A percentile compares a stretch with the other conserved stretches of the same genome.
These are phyloP conservation scores for Phylloporus scabripes DNA, from an alignment of 768 basidiomycete genomes.

Conservation along the genomic window DNA sequence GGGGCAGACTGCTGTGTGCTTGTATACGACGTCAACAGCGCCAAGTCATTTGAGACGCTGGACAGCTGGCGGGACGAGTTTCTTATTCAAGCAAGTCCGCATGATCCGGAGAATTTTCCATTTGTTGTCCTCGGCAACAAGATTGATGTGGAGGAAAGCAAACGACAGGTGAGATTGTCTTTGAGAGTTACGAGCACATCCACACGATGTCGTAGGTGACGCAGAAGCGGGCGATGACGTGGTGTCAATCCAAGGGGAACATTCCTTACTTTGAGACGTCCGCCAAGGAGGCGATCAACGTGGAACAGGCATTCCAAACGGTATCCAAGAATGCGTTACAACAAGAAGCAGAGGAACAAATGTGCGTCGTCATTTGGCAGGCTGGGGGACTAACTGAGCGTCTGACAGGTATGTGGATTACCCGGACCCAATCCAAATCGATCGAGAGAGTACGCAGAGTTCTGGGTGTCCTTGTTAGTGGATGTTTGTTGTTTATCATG, in stretches of 20 bases:
- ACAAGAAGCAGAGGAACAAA: slow-evolving; percentile 93
- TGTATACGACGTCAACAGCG: slow-evolving; percentile 98
- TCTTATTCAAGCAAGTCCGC: slow-evolving; percentile 96
- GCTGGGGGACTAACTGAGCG: slow-evolving; percentile 11
- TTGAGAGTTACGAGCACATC: neutral
- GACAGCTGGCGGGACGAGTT: slow-evolving; percentile 99
- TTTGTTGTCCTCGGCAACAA: slow-evolving; percentile 99
- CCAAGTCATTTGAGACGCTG: slow-evolving; percentile 96
- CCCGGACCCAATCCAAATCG: slow-evolving; percentile 96
- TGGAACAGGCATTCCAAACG: slow-evolving; percentile 99
- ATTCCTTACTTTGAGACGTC: slow-evolving; percentile 99
- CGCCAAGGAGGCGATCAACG: slow-evolving; percentile 99
- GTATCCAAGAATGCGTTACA: slow-evolving; percentile 99
- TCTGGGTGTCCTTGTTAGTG: slow-evolving; percentile 87
- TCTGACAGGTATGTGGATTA: slow-evolving; percentile 90
- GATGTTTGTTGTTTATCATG: slow-evolving; percentile 21
- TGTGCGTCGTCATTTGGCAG: slow-evolving; percentile 49
- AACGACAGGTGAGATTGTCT: slow-evolving; percentile 70
- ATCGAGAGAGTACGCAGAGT: slow-evolving; percentile 85
- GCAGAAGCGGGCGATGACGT: slow-evolving; percentile 99
- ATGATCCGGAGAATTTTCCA: slow-evolving; percentile 99
- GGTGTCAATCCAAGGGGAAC: slow-evolving; percentile 99
- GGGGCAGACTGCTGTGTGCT: slow-evolving; percentile 99
- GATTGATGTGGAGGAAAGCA: slow-evolving; percentile 99
- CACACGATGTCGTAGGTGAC: slow-evolving; percentile 59